A percentile compares a stretch with the other conserved stretches of the same genome.
Conservation (phyloP, 345 rosid species). For the Durio zibethinus region DNA sequence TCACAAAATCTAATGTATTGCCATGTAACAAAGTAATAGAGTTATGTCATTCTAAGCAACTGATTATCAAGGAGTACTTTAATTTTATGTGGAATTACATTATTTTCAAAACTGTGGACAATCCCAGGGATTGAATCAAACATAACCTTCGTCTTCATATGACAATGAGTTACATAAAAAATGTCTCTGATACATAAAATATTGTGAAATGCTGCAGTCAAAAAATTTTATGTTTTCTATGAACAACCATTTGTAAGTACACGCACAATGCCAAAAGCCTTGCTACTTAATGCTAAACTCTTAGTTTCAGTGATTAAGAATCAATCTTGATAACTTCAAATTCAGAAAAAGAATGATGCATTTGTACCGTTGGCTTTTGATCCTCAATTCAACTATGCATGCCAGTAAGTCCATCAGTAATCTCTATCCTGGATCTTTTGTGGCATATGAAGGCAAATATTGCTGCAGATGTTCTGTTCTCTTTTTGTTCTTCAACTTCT, state of each 20-base stretch:
- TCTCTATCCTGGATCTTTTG: neutral
- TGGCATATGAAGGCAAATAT: conserved; percentile 40
- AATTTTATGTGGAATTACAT: too few relatives aligned
- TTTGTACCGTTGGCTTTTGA: neutral
- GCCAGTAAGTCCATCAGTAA: neutral
- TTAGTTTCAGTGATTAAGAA: too few relatives aligned
- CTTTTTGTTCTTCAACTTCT: conserved; percentile 80
- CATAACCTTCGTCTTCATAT: neutral
- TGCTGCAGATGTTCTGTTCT: conserved; percentile 74
- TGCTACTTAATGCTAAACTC: too few relatives aligned
- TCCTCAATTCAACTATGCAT: conserved; percentile 12
- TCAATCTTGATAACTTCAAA: too few relatives aligned
- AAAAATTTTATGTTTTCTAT: neutral
- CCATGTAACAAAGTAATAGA: too few relatives aligned
- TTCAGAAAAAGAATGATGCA: neutral
- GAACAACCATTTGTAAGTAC: neutral
- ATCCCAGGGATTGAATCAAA: neutral
- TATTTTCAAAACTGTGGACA: neutral
- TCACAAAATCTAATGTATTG: too few relatives aligned
- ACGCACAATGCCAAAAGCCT: too few relatives aligned
- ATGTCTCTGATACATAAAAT: neutral
- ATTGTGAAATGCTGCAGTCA: neutral
- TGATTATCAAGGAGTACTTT: too few relatives aligned
- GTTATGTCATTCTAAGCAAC: too few relatives aligned
- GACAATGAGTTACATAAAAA: neutral